Evolutionary conservation across 2,329 filamentous ascomycete genomes (phyloP).

Genomic region (Stachybotrys echinatus): DNA sequence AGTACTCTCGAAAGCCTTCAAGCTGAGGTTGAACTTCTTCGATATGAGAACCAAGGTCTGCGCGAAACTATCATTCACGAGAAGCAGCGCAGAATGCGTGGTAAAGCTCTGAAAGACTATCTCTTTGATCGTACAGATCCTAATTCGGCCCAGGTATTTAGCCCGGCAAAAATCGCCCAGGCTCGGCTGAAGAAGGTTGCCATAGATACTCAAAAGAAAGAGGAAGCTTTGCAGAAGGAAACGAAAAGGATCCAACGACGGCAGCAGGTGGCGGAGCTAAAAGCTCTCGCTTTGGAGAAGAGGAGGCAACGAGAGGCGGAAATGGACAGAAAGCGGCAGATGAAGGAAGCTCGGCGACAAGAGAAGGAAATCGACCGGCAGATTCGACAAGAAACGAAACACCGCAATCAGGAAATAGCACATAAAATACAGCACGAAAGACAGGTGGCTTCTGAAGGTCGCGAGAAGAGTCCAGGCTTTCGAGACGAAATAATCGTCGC

Average conservation of each 20-base stretch:
- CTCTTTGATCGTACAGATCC: constrained; percentile 1
- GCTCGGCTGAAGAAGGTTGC: neutral
- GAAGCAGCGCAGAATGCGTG: neutral
- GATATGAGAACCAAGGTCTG: neutral
- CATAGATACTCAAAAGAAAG: constrained; percentile 1
- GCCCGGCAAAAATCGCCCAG: neutral
- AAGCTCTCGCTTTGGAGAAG: neutral
- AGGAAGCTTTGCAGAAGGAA: neutral
- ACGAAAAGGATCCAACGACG: neutral
- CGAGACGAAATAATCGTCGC: neutral
- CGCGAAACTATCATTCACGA: neutral
- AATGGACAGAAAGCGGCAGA: neutral
- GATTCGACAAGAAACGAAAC: neutral
- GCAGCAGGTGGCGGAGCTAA: neutral
- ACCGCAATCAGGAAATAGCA: neutral
- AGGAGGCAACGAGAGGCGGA: neutral
- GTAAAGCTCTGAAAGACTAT: constrained; percentile 1
- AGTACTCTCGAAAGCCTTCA: constrained; percentile 1
- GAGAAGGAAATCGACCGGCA: neutral
- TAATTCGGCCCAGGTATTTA: constrained; percentile 1
- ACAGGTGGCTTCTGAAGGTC: neutral
- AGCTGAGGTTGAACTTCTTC: neutral
- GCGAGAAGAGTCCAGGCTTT: neutral
- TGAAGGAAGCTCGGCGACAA: neutral
- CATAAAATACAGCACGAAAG: neutral